A percentile compares a stretch with the other conserved stretches of the same genome.
Conservation (phyloP, 2,329 filamentous ascomycete species). For the Lasiodiplodia theobromae region DNA sequence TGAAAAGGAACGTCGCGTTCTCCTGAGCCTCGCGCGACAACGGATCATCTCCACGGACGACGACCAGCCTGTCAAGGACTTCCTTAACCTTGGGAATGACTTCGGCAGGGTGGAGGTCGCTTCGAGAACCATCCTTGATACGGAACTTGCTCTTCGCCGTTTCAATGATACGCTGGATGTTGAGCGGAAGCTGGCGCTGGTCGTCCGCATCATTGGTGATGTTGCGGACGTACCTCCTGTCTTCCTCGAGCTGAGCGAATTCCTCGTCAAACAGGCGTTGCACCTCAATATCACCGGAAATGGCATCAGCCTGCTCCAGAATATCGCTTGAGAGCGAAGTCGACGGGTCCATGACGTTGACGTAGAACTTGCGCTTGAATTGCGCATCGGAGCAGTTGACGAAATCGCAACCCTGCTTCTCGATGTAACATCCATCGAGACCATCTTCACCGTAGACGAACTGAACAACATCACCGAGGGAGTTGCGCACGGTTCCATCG, state of each 20-base stretch:
- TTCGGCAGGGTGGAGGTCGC: conserved; percentile 86
- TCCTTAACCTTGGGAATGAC: conserved; percentile 81
- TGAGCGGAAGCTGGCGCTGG: conserved; percentile 92
- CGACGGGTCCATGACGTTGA: conserved; percentile 82
- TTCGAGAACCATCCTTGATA: conserved; percentile 83
- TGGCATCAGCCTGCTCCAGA: conserved; percentile 85
- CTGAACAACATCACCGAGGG: conserved; percentile 92
- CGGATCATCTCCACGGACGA: conserved; percentile 83
- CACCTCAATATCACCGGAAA: conserved; percentile 84
- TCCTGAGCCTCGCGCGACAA: conserved; percentile 86
- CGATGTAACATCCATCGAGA: conserved; percentile 89
- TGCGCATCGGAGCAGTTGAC: conserved; percentile 79
- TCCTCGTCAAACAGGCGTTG: conserved; percentile 89
- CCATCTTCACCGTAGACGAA: conserved; percentile 98
- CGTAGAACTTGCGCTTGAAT: conserved; percentile 81
- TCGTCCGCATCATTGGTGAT: conserved; percentile 74
- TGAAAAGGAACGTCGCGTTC: conserved; percentile 90
- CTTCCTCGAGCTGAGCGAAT: conserved; percentile 77
- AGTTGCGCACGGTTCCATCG: conserved; percentile 96
- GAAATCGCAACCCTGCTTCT: conserved; percentile 88
- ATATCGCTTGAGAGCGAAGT: conserved; percentile 70
- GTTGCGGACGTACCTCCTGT: conserved; percentile 76
- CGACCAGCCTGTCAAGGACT: conserved; percentile 77
- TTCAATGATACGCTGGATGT: conserved; percentile 88
- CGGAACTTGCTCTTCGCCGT: conserved; percentile 90